Evolutionary conservation across 352 stramenopile genomes (phyloP).

Genomic region (Phytophthora chlamydospora): DNA sequence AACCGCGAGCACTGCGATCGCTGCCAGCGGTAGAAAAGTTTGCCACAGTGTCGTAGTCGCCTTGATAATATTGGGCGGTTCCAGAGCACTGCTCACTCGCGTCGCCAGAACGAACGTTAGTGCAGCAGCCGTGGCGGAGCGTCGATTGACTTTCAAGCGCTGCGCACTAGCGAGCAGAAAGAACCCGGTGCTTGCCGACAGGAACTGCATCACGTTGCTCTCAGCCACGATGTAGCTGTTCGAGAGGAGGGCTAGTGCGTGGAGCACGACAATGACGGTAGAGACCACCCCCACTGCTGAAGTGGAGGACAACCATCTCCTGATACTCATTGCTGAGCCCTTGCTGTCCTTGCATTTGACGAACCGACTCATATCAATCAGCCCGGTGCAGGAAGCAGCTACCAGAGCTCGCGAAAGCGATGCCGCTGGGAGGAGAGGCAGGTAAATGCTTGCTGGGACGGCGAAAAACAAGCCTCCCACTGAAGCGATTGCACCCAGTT

Average conservation of each 20-base stretch:
- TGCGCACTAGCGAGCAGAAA: constrained; percentile 47
- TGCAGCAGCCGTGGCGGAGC: constrained; percentile 28
- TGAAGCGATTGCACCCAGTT: constrained; percentile 8
- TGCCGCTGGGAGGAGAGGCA: constrained; percentile 38
- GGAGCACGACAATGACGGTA: constrained; percentile 58
- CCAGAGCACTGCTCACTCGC: constrained; percentile 48
- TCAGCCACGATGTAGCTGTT: constrained; percentile 91
- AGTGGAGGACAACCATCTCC: constrained; percentile 7
- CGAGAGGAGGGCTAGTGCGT: constrained; percentile 70
- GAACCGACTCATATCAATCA: constrained; percentile 28
- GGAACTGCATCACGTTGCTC: constrained; percentile 69
- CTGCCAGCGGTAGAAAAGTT: constrained; percentile 48
- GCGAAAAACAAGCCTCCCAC: constrained; percentile 24
- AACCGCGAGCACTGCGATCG: constrained; percentile 26
- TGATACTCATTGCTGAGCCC: background rate
- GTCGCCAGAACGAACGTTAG: constrained; percentile 51
- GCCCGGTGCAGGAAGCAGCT: constrained; percentile 24
- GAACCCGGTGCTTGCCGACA: constrained; percentile 59
- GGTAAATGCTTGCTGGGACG: constrained; percentile 27
- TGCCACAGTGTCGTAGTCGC: constrained; percentile 34
- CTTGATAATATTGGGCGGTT: constrained; percentile 79
- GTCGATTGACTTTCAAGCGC: constrained; percentile 7
- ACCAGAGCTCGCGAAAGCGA: constrained; percentile 36
- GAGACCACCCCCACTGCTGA: constrained; percentile 35
- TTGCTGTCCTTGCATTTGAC: constrained; percentile 9